These are phyloP conservation scores for Fragaria iinumae DNA, from an alignment of 306 rosid genomes.

Conservation along the genomic window DNA sequence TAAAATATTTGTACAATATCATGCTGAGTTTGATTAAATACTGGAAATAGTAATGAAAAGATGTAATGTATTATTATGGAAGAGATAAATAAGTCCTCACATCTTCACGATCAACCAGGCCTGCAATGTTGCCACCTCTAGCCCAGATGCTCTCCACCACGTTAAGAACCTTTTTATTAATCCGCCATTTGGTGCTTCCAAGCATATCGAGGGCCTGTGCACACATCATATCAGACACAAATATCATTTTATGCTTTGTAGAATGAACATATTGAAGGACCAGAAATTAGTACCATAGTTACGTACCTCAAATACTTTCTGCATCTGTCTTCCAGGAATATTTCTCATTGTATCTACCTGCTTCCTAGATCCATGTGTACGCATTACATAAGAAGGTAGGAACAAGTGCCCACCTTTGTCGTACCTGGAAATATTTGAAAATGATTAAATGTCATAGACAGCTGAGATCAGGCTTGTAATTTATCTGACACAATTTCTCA, in stretches of 20 bases:
- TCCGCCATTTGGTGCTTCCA: constrained; percentile 83
- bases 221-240: constrained; percentile 16
- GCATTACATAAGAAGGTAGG: constrained; percentile 85
- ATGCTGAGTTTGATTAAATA: background rate
- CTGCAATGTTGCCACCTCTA: constrained; percentile 76
- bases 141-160: constrained; percentile 84
- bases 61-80: background rate
- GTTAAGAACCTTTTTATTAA: constrained; percentile 60
- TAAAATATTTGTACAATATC: background rate
- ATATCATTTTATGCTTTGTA: constrained; percentile 3
- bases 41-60: background rate
- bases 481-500: background rate
- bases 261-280: constrained; percentile 2
- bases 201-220: constrained; percentile 79
- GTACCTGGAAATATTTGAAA: constrained; percentile 45
- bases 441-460: background rate
- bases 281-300: background rate
- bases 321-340: constrained; percentile 56
- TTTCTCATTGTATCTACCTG: constrained; percentile 68
- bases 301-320: constrained; percentile 69
- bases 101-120: constrained; percentile 72
- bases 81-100: constrained; percentile 43
- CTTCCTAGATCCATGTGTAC: constrained; percentile 82
- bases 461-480: constrained; percentile 1
- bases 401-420: constrained; percentile 89